A percentile compares a stretch with the other conserved stretches of the same genome.
phyloP scores from a whole-genome alignment of 345 rosid genomes.

The Eucalyptus erythrocorys region DNA sequence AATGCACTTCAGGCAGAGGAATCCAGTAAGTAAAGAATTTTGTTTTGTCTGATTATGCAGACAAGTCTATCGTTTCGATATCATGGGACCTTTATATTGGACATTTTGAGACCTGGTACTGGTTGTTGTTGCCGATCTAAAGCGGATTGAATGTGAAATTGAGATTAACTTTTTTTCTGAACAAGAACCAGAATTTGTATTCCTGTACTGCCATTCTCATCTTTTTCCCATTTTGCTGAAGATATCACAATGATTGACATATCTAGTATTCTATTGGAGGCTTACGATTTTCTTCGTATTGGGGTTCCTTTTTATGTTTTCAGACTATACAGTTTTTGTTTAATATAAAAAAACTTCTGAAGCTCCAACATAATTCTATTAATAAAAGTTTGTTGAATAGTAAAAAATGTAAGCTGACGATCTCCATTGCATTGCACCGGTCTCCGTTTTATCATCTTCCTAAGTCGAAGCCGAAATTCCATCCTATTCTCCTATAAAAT shows the following conservation, averaged over 20 bases:
- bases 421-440: background rate
- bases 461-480: background rate
- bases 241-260: background rate
- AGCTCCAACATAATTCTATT: background rate
- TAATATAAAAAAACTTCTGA: background rate
- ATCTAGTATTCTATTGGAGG: background rate
- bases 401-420: background rate
- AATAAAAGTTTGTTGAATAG: background rate
- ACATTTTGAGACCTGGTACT: background rate
- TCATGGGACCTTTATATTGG: background rate
- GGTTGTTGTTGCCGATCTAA: background rate
- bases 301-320: background rate
- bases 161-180: background rate
- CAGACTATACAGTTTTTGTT: background rate
- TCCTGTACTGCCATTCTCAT: background rate
- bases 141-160: background rate
- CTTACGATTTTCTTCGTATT: background rate
- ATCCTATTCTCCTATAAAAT: background rate
- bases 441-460: background rate
- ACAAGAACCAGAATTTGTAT: background rate
- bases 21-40: slow-evolving; percentile 55
- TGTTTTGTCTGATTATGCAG: background rate
- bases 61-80: background rate
- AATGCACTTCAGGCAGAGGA: slow-evolving; percentile 68
- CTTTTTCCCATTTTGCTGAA: background rate